Conservation (phyloP, 2,329 filamentous ascomycete genomes). For the Cryphonectria parasitica region DNA sequence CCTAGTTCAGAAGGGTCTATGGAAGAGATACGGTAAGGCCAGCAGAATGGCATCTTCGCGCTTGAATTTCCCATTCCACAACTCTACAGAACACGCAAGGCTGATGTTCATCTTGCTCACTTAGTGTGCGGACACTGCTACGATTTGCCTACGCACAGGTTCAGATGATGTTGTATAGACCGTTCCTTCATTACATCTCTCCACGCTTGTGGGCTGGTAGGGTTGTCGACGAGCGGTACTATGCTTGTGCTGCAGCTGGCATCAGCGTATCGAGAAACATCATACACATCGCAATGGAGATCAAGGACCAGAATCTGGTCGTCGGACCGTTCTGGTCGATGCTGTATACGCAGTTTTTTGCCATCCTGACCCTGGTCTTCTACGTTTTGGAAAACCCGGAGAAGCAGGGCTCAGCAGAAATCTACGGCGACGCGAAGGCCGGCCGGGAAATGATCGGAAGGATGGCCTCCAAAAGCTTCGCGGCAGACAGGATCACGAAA, state of each 20-base stretch:
- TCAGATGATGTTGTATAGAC: constrained; percentile 80
- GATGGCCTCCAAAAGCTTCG: constrained; percentile 81
- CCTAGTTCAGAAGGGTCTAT: constrained; percentile 77
- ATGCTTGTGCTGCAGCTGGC: constrained; percentile 69
- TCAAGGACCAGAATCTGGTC: constrained; percentile 74
- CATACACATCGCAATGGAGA: constrained; percentile 78
- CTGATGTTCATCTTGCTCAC: neutral
- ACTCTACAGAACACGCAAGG: constrained; percentile 26
- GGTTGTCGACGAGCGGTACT: constrained; percentile 74
- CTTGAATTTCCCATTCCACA: neutral
- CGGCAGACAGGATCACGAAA: constrained; percentile 81
- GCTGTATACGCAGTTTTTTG: constrained; percentile 82
- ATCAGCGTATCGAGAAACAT: constrained; percentile 72
- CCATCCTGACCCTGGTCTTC: constrained; percentile 77
- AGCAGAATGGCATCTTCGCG: neutral
- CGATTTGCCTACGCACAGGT: constrained; percentile 82
- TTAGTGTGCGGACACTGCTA: constrained; percentile 71
- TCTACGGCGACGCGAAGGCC: constrained; percentile 81
- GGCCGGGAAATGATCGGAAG: constrained; percentile 82
- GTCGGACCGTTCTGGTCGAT: constrained; percentile 87
- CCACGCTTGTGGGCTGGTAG: constrained; percentile 60
- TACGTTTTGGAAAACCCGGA: constrained; percentile 81
- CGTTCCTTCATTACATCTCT: constrained; percentile 83
- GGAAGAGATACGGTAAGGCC: constrained; percentile 73
- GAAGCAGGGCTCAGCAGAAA: constrained; percentile 73